Evolutionary conservation across 1,284 basidiomycete genomes (phyloP).

Genomic region (Grifola frondosa): DNA sequence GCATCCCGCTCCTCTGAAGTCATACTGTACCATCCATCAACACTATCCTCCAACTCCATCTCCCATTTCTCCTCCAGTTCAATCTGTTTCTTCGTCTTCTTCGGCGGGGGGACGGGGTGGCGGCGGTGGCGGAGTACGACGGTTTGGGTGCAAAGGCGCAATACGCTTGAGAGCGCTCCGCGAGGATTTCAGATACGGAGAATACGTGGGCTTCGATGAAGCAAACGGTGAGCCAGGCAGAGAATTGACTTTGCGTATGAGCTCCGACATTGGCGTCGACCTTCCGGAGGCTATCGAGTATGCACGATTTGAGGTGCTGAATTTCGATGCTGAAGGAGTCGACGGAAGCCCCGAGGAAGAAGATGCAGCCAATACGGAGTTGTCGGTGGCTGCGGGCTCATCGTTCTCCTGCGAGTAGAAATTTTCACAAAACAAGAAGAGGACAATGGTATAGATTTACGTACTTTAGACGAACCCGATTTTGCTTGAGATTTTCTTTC

Average conservation of each 20-base stretch:
- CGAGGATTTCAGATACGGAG: slow-evolving; percentile 65
- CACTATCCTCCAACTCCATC: slow-evolving; percentile 68
- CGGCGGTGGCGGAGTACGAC: slow-evolving; percentile 67
- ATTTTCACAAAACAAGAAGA: too few species aligned
- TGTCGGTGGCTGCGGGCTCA: slow-evolving; percentile 1
- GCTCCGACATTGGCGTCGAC: slow-evolving; percentile 66
- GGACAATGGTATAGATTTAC: too few species aligned
- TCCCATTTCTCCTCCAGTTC: slow-evolving; percentile 76
- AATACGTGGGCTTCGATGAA: slow-evolving; percentile 48
- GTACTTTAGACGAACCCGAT: too few species aligned
- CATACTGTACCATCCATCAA: slow-evolving; percentile 72
- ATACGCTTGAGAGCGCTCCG: slow-evolving; percentile 60
- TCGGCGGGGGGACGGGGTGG: slow-evolving; percentile 58
- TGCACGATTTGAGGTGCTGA: slow-evolving; percentile 17
- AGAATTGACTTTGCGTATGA: slow-evolving; percentile 69
- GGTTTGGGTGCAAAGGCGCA: slow-evolving; percentile 70
- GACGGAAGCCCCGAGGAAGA: slow-evolving; percentile 4
- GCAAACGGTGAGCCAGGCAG: slow-evolving; percentile 62
- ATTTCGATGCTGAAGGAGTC: slow-evolving; percentile 9
- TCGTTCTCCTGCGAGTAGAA: slow-evolving; percentile 16
- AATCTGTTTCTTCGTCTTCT: slow-evolving; percentile 76
- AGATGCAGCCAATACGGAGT: background rate
- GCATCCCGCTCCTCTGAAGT: slow-evolving; percentile 61
- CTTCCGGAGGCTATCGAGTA: slow-evolving; percentile 35
- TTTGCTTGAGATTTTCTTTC: slow-evolving; percentile 5